Conservation (phyloP, 192 early-diverging fungal species). For the Linderina pennispora region DNA sequence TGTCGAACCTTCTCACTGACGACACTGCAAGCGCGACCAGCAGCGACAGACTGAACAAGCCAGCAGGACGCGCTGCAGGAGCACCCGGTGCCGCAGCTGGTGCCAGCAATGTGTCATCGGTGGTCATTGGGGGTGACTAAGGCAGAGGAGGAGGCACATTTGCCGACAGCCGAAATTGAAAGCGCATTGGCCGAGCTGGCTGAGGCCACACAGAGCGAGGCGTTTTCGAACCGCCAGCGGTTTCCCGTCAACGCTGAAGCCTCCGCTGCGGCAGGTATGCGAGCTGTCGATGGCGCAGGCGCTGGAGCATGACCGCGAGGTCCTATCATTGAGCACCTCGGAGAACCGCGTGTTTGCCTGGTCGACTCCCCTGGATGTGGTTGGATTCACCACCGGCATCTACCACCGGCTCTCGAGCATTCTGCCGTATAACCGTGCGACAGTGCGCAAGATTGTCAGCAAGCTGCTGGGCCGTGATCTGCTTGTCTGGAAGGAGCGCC, state of each 20-base stretch:
- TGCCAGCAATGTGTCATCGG: no score
- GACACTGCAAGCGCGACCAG: conserved; percentile 10
- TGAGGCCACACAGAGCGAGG: conserved; percentile 19
- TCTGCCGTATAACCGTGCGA: conserved; percentile 43
- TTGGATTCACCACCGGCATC: conserved; percentile 35
- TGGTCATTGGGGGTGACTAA: no score
- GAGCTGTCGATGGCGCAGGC: conserved; percentile 44
- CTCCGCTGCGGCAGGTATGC: conserved; percentile 40
- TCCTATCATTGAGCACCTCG: conserved; percentile 26
- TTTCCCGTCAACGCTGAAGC: conserved; percentile 45
- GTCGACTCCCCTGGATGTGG: conserved; percentile 41
- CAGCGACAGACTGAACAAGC: no score
- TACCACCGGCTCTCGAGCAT: conserved; percentile 27
- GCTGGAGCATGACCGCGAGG: conserved; percentile 35
- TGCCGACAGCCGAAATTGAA: conserved; percentile 37
- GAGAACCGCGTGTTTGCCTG: conserved; percentile 40
- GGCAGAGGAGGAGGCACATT: conserved; percentile 28
- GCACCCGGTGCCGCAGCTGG: no score
- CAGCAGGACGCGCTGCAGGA: no score
- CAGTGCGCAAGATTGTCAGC: conserved; percentile 44
- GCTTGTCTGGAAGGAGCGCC: conserved; percentile 45
- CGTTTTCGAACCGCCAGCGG: conserved; percentile 39
- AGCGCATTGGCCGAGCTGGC: conserved; percentile 24
- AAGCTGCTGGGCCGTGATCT: conserved; percentile 36
- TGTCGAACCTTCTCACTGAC: no score